Evolutionary conservation across 2,329 filamentous ascomycete species (phyloP).

Genomic region (Xylariaceae sp.): DNA sequence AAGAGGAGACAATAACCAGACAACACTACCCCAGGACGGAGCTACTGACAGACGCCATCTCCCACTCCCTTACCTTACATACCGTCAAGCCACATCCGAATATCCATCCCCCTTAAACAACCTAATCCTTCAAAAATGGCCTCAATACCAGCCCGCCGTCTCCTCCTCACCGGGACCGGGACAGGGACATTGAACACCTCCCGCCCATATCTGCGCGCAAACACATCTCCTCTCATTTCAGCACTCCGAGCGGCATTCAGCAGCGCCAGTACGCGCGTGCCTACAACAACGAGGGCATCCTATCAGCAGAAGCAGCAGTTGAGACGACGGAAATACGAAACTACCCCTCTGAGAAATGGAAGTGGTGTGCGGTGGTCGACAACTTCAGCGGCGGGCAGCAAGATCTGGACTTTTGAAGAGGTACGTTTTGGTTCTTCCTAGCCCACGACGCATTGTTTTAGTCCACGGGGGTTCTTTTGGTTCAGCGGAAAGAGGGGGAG

Average conservation of each 20-base stretch:
- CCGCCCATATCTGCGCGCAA: conserved; percentile 2
- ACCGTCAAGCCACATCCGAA: neutral
- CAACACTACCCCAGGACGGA: neutral
- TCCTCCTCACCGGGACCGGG: conserved; percentile 3
- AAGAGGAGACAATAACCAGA: neutral
- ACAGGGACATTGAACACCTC: no score
- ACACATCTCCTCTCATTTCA: no score
- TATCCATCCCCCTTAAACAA: neutral
- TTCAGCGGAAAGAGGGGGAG: neutral
- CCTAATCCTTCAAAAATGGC: conserved; percentile 8
- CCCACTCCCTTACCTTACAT: no score
- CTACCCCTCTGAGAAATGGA: neutral
- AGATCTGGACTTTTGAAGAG: conserved; percentile 44
- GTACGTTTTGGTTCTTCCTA: conserved; percentile 27
- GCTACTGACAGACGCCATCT: no score
- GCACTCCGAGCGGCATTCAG: conserved; percentile 1
- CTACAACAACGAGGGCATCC: no score
- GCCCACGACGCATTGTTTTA: no score
- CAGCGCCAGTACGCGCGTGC: no score
- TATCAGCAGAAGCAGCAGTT: no score
- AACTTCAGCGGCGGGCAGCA: conserved; percentile 33
- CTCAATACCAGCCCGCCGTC: conserved; percentile 20
- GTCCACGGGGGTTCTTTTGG: no score
- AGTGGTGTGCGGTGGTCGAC: conserved; percentile 34
- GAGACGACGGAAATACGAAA: neutral